Base-by-base conservation (phyloP, 176 grass and related monocot species). In the Puccinellia tenuiflora region DNA sequence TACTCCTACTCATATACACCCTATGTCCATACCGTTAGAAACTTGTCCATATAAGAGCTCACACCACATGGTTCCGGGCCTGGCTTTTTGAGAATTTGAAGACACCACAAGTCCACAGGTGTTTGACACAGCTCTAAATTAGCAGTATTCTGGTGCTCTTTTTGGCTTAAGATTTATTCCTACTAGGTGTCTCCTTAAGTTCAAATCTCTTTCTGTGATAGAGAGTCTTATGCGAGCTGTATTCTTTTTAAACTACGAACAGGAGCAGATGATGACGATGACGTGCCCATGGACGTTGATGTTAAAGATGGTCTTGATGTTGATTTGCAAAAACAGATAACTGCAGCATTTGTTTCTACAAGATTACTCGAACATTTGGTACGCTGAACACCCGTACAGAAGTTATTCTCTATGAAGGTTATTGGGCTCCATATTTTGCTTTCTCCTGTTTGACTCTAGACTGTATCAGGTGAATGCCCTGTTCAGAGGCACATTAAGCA, bases 351-450 rank as follows among this genome's bases (percentile, higher is more conserved):
- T 83, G 96, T 96, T 92, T 92, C 96, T 90, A 87, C 96, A 53
- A 72, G 90, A 29, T 79, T 99, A 65, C 89, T 96, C 70, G 85
- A 96, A 68, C 73, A 96, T 90, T 90, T 96, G 91, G 96, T 99
- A 94, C 64, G 72, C 35, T 17, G 45, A 51, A 51, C 71, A 74
- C 16, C 12, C 5, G 4, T n/a, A 59, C 10, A 3, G 43, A 73
- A 59, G 7, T 77, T 52, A 48, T 57, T 60, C 34, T 26, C 24
- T 7, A 48, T 66, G 69, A 70, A 30, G 11, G 26, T 31, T 51
- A 76, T 54, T 59, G 39, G 40, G 54, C 22, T 81, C 51, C 37
- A 22, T 86, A 51, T 72, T 71, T 76, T 79, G 26, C 43, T 86
- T 78, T 85, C 57, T 86, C 47, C 6, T 75, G 37, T 89, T 81